phyloP scores from a whole-genome alignment of 257 asterid genomes.

The Solanum appendiculatum region DNA sequence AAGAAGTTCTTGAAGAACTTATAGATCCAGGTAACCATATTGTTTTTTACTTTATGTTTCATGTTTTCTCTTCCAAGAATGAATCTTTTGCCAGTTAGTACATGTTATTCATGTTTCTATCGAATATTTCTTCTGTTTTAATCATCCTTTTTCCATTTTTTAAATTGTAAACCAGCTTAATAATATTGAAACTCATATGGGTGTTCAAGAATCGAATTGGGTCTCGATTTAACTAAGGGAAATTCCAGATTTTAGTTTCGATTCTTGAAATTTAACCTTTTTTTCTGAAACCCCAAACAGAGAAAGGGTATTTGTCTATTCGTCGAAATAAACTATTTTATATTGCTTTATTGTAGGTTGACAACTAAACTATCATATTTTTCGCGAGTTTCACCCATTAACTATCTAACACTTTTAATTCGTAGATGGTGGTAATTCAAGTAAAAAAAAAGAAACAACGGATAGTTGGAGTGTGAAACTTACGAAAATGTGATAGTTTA shows the following conservation, averaged over 20 bases:
- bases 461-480: not conserved
- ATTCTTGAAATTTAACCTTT: not conserved
- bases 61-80: not conserved
- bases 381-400: no score
- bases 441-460: not conserved
- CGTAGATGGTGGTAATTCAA: not conserved
- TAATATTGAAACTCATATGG: not conserved
- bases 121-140: not conserved
- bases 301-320: not conserved
- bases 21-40: slow-evolving; percentile 38
- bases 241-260: not conserved
- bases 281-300: not conserved
- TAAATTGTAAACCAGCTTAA: not conserved
- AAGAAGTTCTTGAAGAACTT: slow-evolving; percentile 39
- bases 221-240: no score
- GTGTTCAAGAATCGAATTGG: not conserved
- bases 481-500: not conserved
- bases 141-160: not conserved
- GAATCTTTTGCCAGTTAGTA: not conserved
- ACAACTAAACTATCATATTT: not conserved
- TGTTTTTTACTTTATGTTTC: not conserved
- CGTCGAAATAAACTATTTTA: not conserved
- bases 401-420: not conserved
- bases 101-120: not conserved
- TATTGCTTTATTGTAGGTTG: not conserved